phyloP scores from a whole-genome alignment of 73 alveolate species.

The Durusdinium trenchii region DNA sequence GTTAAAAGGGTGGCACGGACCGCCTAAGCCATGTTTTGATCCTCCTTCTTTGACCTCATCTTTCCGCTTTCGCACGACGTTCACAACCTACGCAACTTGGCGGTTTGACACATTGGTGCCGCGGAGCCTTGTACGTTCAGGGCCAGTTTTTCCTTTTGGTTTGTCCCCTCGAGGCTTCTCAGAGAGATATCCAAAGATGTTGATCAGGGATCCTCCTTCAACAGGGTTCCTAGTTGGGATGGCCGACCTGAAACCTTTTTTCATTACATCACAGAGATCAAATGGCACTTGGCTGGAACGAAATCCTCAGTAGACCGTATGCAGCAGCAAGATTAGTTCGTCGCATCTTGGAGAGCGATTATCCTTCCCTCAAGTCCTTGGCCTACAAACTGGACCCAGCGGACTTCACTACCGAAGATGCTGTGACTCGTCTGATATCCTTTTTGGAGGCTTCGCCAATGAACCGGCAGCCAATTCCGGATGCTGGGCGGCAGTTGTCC shows the following conservation, averaged over 20 bases:
- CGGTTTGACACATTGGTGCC: no score
- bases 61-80: no score
- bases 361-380: constrained; percentile 5
- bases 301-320: neutral
- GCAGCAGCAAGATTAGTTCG: constrained; percentile 43
- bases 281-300: constrained; percentile 61
- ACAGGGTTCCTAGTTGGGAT: constrained; percentile 28
- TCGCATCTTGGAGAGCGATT: neutral
- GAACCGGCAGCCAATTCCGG: constrained; percentile 77
- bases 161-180: no score
- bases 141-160: no score
- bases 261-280: constrained; percentile 31
- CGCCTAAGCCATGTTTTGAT: no score
- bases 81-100: no score
- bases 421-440: neutral
- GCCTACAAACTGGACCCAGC: constrained; percentile 24
- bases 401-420: constrained; percentile 10
- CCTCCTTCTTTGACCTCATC: no score
- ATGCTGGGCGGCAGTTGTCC: constrained; percentile 18
- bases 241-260: constrained; percentile 12
- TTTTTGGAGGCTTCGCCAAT: constrained; percentile 34
- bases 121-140: no score
- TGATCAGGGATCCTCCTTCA: no score
- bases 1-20: no score
- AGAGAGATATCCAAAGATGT: no score